Evolutionary conservation across 768 basidiomycete genomes (phyloP).

Genomic region (Crassisporium funariophilum): DNA sequence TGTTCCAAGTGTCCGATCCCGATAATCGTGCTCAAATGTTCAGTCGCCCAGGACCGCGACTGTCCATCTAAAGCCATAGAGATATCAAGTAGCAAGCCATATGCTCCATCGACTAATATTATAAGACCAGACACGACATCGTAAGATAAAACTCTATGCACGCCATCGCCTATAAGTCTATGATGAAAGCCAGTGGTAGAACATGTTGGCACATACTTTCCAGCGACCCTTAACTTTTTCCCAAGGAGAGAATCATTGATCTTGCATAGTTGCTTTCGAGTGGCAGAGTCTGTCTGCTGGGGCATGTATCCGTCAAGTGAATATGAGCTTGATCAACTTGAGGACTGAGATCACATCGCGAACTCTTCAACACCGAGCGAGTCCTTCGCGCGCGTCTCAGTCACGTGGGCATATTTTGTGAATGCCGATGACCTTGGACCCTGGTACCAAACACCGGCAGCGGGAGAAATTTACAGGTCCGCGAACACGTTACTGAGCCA

Average conservation of each 20-base stretch:
- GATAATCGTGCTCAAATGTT: slow-evolving; percentile 53
- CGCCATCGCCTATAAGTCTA: no score
- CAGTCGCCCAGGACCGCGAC: slow-evolving; percentile 50
- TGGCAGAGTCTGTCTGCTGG: slow-evolving; percentile 50
- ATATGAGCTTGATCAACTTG: no score
- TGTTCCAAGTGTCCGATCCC: slow-evolving; percentile 62
- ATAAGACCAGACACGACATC: slow-evolving; percentile 49
- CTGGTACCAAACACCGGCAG: no score
- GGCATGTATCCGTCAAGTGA: slow-evolving; percentile 37
- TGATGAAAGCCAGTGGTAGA: no score
- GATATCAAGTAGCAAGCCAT: slow-evolving; percentile 59
- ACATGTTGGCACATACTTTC: slow-evolving; percentile 50
- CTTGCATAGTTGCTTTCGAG: slow-evolving; percentile 42
- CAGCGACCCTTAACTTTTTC: slow-evolving; percentile 59
- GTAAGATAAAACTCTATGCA: slow-evolving; percentile 56
- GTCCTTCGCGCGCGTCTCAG: no score
- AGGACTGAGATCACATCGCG: no score
- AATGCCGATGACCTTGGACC: no score
- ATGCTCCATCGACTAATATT: slow-evolving; percentile 49
- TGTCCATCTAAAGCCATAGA: slow-evolving; percentile 49
- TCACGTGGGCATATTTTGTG: no score
- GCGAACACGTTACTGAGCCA: no score
- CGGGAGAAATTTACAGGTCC: no score
- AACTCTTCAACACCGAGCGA: no score
- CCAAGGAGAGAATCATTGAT: slow-evolving; percentile 43